A percentile compares a stretch with the other conserved stretches of the same genome.
These are phyloP conservation scores for Zopfia rhizophila DNA, from an alignment of 2,329 filamentous ascomycete genomes.

Conservation along the genomic window DNA sequence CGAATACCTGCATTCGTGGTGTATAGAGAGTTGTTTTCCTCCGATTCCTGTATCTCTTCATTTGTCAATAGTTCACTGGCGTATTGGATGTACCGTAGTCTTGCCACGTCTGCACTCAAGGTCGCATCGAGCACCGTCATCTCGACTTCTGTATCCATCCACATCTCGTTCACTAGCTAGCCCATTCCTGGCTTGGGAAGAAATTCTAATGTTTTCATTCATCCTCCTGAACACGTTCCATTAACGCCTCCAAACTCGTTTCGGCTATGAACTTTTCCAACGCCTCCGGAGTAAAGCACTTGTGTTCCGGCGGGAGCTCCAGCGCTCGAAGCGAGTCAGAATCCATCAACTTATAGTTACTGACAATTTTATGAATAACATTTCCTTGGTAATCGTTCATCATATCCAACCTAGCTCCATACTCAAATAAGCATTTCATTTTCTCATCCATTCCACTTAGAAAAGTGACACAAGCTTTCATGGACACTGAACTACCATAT, in stretches of 20 bases:
- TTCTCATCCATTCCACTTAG: neutral
- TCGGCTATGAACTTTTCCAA: too few relatives aligned
- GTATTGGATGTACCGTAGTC: constrained; percentile 4
- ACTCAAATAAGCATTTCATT: neutral
- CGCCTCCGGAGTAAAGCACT: too few relatives aligned
- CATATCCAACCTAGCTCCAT: neutral
- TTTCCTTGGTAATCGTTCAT: constrained; percentile 3
- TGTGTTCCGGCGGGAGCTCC: neutral
- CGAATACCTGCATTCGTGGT: constrained; percentile 3
- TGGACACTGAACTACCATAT: neutral
- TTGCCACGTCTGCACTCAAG: constrained; percentile 2
- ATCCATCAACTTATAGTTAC: too few relatives aligned
- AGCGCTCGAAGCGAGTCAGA: too few relatives aligned
- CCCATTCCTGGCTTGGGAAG: neutral
- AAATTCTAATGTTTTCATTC: neutral
- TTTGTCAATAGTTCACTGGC: constrained; percentile 1
- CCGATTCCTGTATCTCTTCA: constrained; percentile 2
- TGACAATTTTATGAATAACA: neutral
- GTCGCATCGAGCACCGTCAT: constrained; percentile 10
- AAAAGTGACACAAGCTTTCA: neutral
- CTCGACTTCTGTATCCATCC: constrained; percentile 13
- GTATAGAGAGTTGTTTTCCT: constrained; percentile 6
- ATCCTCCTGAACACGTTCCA: too few relatives aligned
- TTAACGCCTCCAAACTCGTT: too few relatives aligned
- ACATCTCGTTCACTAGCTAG: neutral